Conservation (phyloP, 805 yeast genomes). For the Henningerozyma blattae region DNA sequence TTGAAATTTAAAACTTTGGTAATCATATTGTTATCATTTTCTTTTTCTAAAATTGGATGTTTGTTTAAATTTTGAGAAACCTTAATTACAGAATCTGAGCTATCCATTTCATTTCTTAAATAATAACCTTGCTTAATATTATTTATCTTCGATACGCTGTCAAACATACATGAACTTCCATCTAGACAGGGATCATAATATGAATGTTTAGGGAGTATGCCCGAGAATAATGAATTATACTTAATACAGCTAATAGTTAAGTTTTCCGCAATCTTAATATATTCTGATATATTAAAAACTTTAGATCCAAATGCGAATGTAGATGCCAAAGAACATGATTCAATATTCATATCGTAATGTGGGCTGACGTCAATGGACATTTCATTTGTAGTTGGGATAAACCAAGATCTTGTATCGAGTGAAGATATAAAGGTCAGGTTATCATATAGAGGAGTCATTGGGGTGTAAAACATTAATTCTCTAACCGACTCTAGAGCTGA, state of each 20-base stretch:
- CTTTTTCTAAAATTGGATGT: not conserved
- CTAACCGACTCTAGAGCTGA: constrained; percentile 28
- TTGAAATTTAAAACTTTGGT: not conserved
- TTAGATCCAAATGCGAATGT: constrained; percentile 38
- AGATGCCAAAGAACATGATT: constrained; percentile 43
- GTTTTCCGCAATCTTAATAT: constrained; percentile 28
- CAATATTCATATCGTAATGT: constrained; percentile 32
- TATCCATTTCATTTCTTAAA: not conserved
- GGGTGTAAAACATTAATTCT: constrained; percentile 32
- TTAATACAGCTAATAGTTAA: constrained; percentile 39
- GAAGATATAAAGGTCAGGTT: constrained; percentile 11
- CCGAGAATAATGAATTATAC: constrained; percentile 28
- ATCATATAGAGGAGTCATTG: constrained; percentile 29
- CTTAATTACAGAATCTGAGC: not conserved
- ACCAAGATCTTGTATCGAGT: constrained; percentile 8
- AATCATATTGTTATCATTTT: not conserved
- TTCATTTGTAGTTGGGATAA: constrained; percentile 15
- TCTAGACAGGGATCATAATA: constrained; percentile 9
- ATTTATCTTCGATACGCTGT: constrained; percentile 9
- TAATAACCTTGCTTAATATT: constrained; percentile 13
- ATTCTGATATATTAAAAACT: constrained; percentile 26
- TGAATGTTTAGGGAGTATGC: constrained; percentile 24
- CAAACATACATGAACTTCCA: constrained; percentile 8
- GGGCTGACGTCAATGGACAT: constrained; percentile 15
- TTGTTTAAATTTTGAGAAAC: not conserved